Base-by-base conservation (phyloP, 2,329 filamentous ascomycete genomes). In the Aureobasidium pullulans region DNA sequence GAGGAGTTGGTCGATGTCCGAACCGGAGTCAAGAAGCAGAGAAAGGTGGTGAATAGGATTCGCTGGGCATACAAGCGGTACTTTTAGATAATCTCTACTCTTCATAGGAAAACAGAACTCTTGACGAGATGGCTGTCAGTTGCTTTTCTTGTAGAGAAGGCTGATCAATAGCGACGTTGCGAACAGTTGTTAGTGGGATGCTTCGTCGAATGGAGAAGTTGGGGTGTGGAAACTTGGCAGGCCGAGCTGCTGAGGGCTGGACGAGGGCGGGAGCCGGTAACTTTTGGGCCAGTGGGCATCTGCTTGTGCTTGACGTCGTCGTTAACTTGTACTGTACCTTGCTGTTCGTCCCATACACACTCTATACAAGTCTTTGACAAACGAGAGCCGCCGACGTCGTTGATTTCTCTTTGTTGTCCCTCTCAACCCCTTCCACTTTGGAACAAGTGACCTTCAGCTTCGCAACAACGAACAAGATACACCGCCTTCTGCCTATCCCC, bases 21-120 rank as follows among this genome's bases (percentile, higher is more conserved):
- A 49, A 87, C 85, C 66, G 90, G 90, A 2, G 82, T 96, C 54
- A 82, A 86, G 67, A 82, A 85, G 66, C 93, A 97, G 76, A 80
- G 86, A 61, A 86, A 84, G 70, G 88, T 93, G 44, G 76, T 96
- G 57, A 84, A 92, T 66, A 82, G 94, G 61, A 90, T 97, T 65
- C 81, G 89, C 63, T 97, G 94, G 93, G 88, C 88, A 4, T 97
- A 96, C 77, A 84, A 84, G 2, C 86, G 86, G 70, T 96, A 88
- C 87, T 72, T 79, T 31, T 68, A 60, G 57, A 36, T 50, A 19
- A 15, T 2, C 37, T 29, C 40, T 34, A 28, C 36, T 52, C 29
- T 13, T 31, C 23, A 23, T 31, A 39, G 48, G 32, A 13, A 40
- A 29, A 52, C n/a, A 37, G 32, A 7, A 36, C 16, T 32, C 31